Percentiles rank a stretch among this genome's conserved stretches.
These are phyloP conservation scores for Curvularia sp. DNA, from an alignment of 2,329 filamentous ascomycete species.

Conservation along the genomic window DNA sequence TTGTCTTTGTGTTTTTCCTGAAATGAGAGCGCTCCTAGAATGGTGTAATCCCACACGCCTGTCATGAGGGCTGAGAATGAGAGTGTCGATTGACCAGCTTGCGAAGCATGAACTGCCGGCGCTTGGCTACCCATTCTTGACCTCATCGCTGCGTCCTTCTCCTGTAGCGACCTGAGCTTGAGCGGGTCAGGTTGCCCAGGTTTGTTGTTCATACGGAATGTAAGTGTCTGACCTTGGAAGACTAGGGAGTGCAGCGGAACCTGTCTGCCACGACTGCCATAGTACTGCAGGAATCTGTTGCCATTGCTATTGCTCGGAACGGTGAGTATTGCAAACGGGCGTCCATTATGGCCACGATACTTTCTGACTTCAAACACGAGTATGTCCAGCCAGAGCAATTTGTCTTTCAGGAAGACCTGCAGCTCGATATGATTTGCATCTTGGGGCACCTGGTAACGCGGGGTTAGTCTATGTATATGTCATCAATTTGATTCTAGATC, in stretches of 20 bases:
- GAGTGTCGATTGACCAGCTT: slow-evolving; percentile 31
- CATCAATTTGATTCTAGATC: not conserved
- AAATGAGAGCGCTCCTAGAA: slow-evolving; percentile 47
- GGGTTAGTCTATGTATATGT: not conserved
- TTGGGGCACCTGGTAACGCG: slow-evolving; percentile 45
- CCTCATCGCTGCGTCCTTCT: slow-evolving; percentile 34
- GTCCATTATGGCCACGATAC: slow-evolving; percentile 33
- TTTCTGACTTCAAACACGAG: slow-evolving; percentile 56
- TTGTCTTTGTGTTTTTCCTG: slow-evolving; percentile 53
- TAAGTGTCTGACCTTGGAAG: slow-evolving; percentile 22
- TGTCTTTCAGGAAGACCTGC: slow-evolving; percentile 49
- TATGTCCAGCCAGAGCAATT: slow-evolving; percentile 52
- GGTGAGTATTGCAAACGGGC: slow-evolving; percentile 53
- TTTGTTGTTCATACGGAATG: slow-evolving; percentile 25
- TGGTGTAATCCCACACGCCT: slow-evolving; percentile 55
- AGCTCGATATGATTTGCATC: slow-evolving; percentile 55
- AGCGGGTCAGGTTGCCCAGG: slow-evolving; percentile 34
- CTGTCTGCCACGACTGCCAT: slow-evolving; percentile 34
- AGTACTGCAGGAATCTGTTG: slow-evolving; percentile 53
- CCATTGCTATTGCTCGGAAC: slow-evolving; percentile 54
- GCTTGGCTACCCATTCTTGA: slow-evolving; percentile 18
- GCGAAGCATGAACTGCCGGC: slow-evolving; percentile 9
- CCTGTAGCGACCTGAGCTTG: slow-evolving; percentile 32
- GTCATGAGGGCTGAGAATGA: slow-evolving; percentile 41
- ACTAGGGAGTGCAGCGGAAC: slow-evolving; percentile 13